Evolutionary conservation across 1,139 yeast species (phyloP), one percentile per base, ranked within the genome.

Genomic region (Geotrichum cucujoidarum): DNA sequence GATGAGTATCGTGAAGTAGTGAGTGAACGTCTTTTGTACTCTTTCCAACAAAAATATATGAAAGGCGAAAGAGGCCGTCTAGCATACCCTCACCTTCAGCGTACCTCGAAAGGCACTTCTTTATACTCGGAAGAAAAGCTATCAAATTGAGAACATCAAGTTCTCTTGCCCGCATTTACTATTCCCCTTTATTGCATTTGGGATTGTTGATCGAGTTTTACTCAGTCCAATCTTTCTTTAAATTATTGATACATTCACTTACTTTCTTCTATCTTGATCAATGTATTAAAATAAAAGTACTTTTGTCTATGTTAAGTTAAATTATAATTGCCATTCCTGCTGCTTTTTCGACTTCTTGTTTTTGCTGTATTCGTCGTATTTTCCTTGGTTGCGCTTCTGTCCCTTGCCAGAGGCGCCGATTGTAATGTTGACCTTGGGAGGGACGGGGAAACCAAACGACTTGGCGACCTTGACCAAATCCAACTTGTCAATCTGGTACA

Each of bases 391-490:
- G 34, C 52, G 45, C 32, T 43, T 46, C 29, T 17, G 30, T 11
- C 52, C 52, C 43, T 49, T 81, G 17, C 94, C 94, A 65, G 95
- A 85, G 42, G 95, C 87, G 16, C 97, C 98, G 58, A 92, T 88
- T 31, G 95, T 83, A 54, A 92, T 90, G 64, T 92, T 92, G 48
- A 92, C 98, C 72, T 89, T 89, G 57, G 99, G 99, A 40, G 98
- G 97, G 20, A 87, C 83, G 43, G 84, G 83, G 70, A 94, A 92
- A 5, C 99, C 99, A 67, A 86, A 92, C 13, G 95, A 83, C 67
- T 84, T 86, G 53, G 97, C 98, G 31, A 92, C 97, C 72, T 90
- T 92, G 36, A 83, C 92, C 58, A 92, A 74, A 67, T 92, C 98
- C 53, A 92, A 75, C 69, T 90, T 88, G 69, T 92, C 97, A 58